A percentile compares a stretch with the other conserved stretches of the same genome.
Conservation (phyloP, 176 grass and related monocot species). For the Eremochloa ophiuroides region DNA sequence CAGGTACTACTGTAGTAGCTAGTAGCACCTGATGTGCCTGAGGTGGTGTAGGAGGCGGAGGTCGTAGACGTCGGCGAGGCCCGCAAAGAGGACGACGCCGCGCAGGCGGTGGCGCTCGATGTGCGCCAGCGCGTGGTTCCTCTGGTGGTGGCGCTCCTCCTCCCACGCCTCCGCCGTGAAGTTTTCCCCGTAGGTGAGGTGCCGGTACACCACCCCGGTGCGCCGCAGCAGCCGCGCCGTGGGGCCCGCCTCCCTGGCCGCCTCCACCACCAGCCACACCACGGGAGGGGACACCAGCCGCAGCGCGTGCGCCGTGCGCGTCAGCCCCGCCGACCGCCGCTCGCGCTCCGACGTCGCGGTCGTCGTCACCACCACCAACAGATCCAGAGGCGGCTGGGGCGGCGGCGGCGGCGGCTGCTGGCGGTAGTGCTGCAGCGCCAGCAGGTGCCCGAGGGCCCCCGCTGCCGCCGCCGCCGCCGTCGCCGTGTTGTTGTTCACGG, state of each 20-base stretch:
- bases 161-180: constrained; percentile 37
- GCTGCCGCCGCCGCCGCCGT: neutral
- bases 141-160: constrained; percentile 60
- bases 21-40: constrained; percentile 52
- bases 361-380: constrained; percentile 62
- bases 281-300: constrained; percentile 62
- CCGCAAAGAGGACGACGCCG: constrained; percentile 65
- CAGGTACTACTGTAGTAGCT: no score
- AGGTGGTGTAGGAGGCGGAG: constrained; percentile 55
- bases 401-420: neutral
- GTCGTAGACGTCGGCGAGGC: constrained; percentile 54
- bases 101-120: constrained; percentile 68
- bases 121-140: constrained; percentile 62
- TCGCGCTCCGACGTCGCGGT: constrained; percentile 23
- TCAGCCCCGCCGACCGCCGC: constrained; percentile 47
- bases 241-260: constrained; percentile 7
- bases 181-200: constrained; percentile 67
- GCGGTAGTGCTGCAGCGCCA: neutral
- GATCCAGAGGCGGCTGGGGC: neutral
- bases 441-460: neutral
- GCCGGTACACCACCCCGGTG: constrained; percentile 62
- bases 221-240: constrained; percentile 64
- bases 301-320: constrained; percentile 58
- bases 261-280: constrained; percentile 91
- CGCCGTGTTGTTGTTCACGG: neutral